Conservation (phyloP, 2,329 filamentous ascomycete genomes). For the Penicillium decumbens region DNA sequence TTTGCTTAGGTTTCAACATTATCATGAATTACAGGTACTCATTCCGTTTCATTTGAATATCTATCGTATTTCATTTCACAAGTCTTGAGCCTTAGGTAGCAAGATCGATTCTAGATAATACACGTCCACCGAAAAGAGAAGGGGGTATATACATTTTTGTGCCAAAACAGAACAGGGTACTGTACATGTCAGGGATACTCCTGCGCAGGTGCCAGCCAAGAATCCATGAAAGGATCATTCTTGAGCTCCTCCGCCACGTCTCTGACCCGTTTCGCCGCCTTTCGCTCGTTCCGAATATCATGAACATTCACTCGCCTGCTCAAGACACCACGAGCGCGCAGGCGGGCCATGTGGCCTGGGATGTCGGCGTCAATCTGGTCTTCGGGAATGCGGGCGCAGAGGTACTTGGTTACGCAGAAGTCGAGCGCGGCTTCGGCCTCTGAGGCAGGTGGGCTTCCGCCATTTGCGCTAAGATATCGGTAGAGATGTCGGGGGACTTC, state of each 20-base stretch:
- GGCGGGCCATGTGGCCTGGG: constrained; percentile 28
- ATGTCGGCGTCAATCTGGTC: constrained; percentile 35
- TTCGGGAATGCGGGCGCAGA: constrained; percentile 25
- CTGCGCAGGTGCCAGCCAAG: not conserved
- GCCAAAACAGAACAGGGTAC: not conserved
- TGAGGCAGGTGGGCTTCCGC: constrained; percentile 8
- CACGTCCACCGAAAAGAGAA: not conserved
- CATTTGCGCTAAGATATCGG: not conserved
- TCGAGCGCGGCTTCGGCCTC: constrained; percentile 25
- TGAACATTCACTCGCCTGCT: not conserved
- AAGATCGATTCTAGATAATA: not conserved
- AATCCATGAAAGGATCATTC: not conserved
- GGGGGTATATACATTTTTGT: constrained; percentile 10
- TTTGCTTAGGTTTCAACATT: not conserved
- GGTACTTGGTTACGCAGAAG: constrained; percentile 34
- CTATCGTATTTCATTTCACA: not conserved
- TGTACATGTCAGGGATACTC: not conserved
- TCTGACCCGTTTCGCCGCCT: not conserved
- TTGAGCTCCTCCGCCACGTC: not conserved
- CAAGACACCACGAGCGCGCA: constrained; percentile 15
- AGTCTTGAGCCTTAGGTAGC: not conserved
- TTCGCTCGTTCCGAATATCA: not conserved
- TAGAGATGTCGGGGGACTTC: not conserved
- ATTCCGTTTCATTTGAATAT: not conserved
- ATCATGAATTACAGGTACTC: not conserved